Conservation (phyloP, 306 rosid genomes). For the Bauhinia variegata region DNA sequence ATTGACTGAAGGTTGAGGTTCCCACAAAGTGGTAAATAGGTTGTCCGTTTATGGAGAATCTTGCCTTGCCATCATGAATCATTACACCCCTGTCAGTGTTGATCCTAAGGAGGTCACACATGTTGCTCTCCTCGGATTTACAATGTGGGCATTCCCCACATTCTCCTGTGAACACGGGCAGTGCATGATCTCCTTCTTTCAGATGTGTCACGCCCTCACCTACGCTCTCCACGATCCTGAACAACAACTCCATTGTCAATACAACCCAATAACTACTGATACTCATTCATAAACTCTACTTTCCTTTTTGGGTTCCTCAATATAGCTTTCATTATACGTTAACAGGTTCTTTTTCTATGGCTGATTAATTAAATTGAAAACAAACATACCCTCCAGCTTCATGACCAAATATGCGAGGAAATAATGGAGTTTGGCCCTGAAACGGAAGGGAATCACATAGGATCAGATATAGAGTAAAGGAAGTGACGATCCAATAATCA, state of each 20-base stretch:
- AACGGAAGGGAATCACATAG: constrained; percentile 10
- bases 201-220: constrained; percentile 90
- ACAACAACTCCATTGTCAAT: constrained; percentile 11
- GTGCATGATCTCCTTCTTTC: constrained; percentile 84
- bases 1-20: constrained; percentile 88
- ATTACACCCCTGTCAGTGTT: constrained; percentile 83
- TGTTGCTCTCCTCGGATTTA: constrained; percentile 86
- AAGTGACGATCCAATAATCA: too few relatives aligned
- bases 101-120: constrained; percentile 89
- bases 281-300: background rate
- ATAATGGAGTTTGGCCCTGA: constrained; percentile 83
- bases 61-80: constrained; percentile 61
- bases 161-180: constrained; percentile 90
- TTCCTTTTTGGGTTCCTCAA: background rate
- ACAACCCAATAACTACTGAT: background rate
- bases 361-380: too few relatives aligned
- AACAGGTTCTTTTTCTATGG: background rate
- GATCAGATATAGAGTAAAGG: constrained; percentile 1
- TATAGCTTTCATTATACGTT: too few relatives aligned
- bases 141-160: constrained; percentile 88
- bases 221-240: constrained; percentile 72
- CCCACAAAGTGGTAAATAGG: constrained; percentile 84
- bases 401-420: constrained; percentile 94
- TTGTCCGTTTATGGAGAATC: constrained; percentile 75
- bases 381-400: constrained; percentile 86